These are phyloP conservation scores for Phylloporus scabripes DNA, from an alignment of 768 basidiomycete genomes.

Conservation along the genomic window DNA sequence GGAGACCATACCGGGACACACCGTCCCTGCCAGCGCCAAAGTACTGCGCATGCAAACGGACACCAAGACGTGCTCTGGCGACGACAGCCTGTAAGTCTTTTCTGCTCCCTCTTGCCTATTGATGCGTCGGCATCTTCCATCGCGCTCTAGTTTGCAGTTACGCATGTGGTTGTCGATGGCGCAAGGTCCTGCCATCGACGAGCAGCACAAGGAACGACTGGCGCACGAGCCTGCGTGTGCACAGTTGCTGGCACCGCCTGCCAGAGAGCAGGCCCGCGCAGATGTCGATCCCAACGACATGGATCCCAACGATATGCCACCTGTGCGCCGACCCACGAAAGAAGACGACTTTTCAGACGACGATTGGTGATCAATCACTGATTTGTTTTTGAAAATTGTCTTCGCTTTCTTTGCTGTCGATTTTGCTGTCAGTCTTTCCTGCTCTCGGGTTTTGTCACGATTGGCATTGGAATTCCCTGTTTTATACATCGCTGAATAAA, in stretches of 20 bases:
- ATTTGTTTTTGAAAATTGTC: neutral
- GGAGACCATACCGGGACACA: constrained; percentile 24
- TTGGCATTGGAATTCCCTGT: neutral
- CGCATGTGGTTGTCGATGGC: constrained; percentile 45
- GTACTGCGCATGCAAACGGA: constrained; percentile 30
- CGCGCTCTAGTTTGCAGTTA: constrained; percentile 33
- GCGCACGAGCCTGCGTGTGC: constrained; percentile 10
- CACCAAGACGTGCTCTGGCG: constrained; percentile 43
- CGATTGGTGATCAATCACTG: constrained; percentile 16
- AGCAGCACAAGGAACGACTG: constrained; percentile 31
- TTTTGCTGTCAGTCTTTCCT: too few species aligned
- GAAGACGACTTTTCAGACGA: constrained; percentile 26
- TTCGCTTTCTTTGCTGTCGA: neutral
- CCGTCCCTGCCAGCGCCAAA: constrained; percentile 30
- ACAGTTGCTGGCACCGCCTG: constrained; percentile 10
- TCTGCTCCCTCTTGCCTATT: neutral
- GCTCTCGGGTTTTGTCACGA: neutral
- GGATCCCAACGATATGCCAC: constrained; percentile 12
- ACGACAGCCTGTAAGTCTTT: constrained; percentile 43
- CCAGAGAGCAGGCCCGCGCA: neutral
- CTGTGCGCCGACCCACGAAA: constrained; percentile 2
- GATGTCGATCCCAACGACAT: constrained; percentile 10
- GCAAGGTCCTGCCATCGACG: constrained; percentile 41
- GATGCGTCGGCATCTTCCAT: neutral
- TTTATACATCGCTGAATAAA: neutral